Base-by-base conservation (phyloP, 2,329 filamentous ascomycete genomes). In the Paraphoma sp. region DNA sequence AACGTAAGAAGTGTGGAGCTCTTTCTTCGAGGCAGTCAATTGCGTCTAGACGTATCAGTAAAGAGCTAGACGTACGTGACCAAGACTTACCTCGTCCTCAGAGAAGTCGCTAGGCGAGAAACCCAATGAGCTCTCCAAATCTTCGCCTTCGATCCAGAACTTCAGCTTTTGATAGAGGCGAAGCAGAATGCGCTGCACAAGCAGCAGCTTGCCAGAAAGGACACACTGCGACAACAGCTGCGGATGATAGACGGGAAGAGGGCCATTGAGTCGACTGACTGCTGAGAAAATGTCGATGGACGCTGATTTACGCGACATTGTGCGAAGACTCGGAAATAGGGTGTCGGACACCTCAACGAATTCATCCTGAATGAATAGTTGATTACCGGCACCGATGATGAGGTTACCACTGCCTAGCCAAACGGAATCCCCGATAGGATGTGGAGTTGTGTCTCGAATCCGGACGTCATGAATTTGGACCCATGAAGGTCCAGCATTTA, bases 401-500 rank as follows among this genome's bases (percentile, higher is more conserved):
- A 99, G 83, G 68, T 93, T 88, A 0, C 93, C 94, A 68, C 91
- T 89, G 29, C 88, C 87, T 11, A 97, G 81, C 95, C 95, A 99
- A 14, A 92, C 92, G 0, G 93, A 96, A 73, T 97, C 93, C 2
- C 93, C 93, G 48, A 97, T 96, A 0, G 92, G 91, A 74, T 97
- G 92, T 29, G 93, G 91, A 11, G 93, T 96, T 38, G 93, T 81
- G 56, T 93, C 89, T 59, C 89, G 85, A 56, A 93, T 93, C 67
- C 84, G 87, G 54, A 97, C 91, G 71, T 96, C 90, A 45, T 91
- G 84, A 56, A 97, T 89, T 23, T 90, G 84, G 1, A 91, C 90
- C 93, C 93, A 97, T 0, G 93, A 92, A n/a, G 92, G 91, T 0
- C 90, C 90, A 58, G 91, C 89, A 68, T 93, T 92, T 16, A 97